Percentiles rank a stretch among this genome's conserved stretches.
Conservation (phyloP, 805 yeast genomes). For the Candida nemodendra region DNA sequence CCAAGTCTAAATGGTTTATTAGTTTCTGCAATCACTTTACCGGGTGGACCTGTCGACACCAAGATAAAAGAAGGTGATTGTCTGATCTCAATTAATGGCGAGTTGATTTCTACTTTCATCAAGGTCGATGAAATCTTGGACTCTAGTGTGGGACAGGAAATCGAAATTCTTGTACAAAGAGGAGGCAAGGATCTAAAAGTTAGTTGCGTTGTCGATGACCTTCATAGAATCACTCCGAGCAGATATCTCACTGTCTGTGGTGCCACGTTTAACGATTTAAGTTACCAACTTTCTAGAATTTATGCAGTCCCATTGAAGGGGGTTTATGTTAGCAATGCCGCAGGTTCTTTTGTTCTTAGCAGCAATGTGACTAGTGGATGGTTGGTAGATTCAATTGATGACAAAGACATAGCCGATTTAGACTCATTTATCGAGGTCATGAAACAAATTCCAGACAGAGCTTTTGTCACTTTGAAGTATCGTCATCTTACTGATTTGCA, state of each 20-base stretch:
- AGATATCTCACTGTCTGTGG: constrained; percentile 82
- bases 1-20: constrained; percentile 78
- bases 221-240: constrained; percentile 80
- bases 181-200: constrained; percentile 62
- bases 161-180: constrained; percentile 64
- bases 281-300: constrained; percentile 85
- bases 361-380: constrained; percentile 67
- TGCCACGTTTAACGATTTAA: constrained; percentile 79
- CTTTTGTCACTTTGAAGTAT: constrained; percentile 66
- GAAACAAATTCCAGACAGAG: constrained; percentile 72
- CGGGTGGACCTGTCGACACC: constrained; percentile 80
- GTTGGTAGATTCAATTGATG: constrained; percentile 77
- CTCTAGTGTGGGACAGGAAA: constrained; percentile 55
- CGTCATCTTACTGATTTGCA: constrained; percentile 82
- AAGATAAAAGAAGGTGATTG: constrained; percentile 83
- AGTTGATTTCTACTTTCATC: constrained; percentile 64
- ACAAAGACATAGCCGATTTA: constrained; percentile 67
- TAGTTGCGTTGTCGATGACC: constrained; percentile 61
- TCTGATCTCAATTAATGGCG: constrained; percentile 68
- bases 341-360: constrained; percentile 70
- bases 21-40: constrained; percentile 78
- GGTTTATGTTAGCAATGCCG: constrained; percentile 73
- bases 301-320: constrained; percentile 84
- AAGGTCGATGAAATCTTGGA: constrained; percentile 84
- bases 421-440: constrained; percentile 77